Percentiles rank a stretch among this genome's conserved stretches.
These are phyloP conservation scores for Plenodomus lindquistii DNA, from an alignment of 2,329 filamentous ascomycete genomes.

Conservation along the genomic window DNA sequence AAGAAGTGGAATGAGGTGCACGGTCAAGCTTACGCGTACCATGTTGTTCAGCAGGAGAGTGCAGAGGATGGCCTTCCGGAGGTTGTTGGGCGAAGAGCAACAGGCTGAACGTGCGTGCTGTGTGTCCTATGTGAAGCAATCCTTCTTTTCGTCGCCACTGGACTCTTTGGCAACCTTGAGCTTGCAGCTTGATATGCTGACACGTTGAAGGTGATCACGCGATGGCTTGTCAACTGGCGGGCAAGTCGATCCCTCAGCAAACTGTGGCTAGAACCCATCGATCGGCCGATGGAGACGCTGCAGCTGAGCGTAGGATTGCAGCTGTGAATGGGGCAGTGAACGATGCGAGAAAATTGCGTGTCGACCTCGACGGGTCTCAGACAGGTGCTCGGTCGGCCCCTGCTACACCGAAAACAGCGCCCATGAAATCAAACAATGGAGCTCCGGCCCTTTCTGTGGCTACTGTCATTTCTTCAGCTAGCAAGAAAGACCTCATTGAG, in stretches of 20 bases:
- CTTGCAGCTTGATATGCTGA: background rate
- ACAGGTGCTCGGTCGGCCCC: background rate
- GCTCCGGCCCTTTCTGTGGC: background rate
- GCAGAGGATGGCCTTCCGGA: background rate
- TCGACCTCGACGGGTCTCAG: background rate
- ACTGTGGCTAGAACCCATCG: background rate
- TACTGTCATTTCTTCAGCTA: background rate
- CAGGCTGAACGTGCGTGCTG: conserved; percentile 9
- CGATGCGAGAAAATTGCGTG: background rate
- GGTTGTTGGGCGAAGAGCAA: conserved; percentile 11
- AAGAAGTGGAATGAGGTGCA: conserved; percentile 7
- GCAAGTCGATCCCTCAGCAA: conserved; percentile 3
- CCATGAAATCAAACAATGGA: background rate
- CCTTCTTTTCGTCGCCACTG: background rate
- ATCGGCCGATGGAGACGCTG: background rate
- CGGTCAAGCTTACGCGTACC: conserved; percentile 8
- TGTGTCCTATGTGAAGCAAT: background rate
- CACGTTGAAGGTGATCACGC: conserved; percentile 11
- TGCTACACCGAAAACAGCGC: background rate
- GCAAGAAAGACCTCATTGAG: background rate
- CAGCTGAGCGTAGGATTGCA: background rate
- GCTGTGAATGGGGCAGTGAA: background rate
- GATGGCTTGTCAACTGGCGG: conserved; percentile 11
- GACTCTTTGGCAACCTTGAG: background rate
- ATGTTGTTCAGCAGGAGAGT: conserved; percentile 10